Base-by-base conservation (phyloP, 2,329 filamentous ascomycete genomes). In the Coniochaeta pulveracea region DNA sequence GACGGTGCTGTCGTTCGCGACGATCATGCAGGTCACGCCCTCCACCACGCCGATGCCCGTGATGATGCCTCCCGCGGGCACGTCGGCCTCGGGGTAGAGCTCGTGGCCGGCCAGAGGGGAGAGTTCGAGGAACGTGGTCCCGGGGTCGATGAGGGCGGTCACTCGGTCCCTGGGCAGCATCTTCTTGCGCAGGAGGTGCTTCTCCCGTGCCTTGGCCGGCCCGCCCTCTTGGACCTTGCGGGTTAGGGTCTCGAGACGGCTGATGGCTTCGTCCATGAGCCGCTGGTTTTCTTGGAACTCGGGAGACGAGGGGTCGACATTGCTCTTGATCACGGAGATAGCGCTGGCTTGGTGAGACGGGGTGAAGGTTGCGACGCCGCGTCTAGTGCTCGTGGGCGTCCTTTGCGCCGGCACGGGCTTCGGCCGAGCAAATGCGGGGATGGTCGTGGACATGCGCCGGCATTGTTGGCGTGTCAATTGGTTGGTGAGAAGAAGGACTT, bases 1-100 rank as follows among this genome's bases (percentile, higher is more conserved):
- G 50, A 96, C 89, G 12, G 89, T 95, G 61, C 85, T 93, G 54
- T 95, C 89, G 54, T 96, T 95, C 37, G 86, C 88, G 32, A 95
- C 83, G 46, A 96, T 83, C 62, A 95, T 80, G 56, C 89, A 96
- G 25, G 78, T 80, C 17, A 94, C 85, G 10, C 89, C 89, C 52
- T 91, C 82, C 17, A 98, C 83, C 2, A 82, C 80, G 3, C 89
- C 89, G 34, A 96, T 76, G 1, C 89, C 91, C 0, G 91, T 93
- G 38, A 98, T 85, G 44, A 98, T 91, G 6, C 86, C 89, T 17
- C 81, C 91, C 1, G 85, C 80, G 0, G 89, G 85, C 2, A 95
- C 81, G 11, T 94, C 84, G 37, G 89, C 86, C 36, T 81, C 85
- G 0, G 78, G 73, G 50, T 96, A 96, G 33, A 95, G 66, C 37